Evolutionary conservation across 371 early-diverging fungal genomes (phyloP).

Genomic region (Mycotypha africana): DNA sequence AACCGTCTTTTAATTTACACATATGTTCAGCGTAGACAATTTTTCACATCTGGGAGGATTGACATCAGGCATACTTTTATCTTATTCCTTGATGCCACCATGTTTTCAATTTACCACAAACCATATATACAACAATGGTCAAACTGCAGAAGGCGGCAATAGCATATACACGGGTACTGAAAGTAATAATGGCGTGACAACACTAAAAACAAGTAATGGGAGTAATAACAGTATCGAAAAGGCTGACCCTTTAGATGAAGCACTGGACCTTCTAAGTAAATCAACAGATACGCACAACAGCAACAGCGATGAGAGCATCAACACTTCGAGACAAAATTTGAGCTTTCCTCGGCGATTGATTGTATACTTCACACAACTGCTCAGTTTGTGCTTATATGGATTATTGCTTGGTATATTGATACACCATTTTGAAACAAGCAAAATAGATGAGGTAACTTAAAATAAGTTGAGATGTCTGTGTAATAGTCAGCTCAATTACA

Average conservation of each 20-base stretch:
- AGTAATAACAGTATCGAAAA: too few species aligned
- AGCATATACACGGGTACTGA: too few species aligned
- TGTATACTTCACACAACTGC: not conserved
- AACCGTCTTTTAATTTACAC: not conserved
- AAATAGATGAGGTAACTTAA: conserved; percentile 6
- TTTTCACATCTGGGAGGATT: conserved; percentile 38
- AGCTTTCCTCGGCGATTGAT: too few species aligned
- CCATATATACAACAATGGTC: too few species aligned
- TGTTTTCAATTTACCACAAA: too few species aligned
- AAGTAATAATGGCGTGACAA: too few species aligned
- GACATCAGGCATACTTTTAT: conserved; percentile 20
- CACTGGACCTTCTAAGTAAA: too few species aligned
- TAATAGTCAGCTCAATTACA: not conserved
- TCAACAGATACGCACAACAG: not conserved
- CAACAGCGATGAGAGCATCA: too few species aligned
- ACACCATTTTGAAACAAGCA: conserved; percentile 3
- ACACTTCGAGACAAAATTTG: too few species aligned
- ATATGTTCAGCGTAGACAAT: conserved; percentile 14
- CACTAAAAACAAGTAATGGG: too few species aligned
- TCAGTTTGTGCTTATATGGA: conserved; percentile 1
- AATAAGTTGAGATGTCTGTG: not conserved
- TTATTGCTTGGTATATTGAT: conserved; percentile 2
- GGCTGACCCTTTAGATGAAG: too few species aligned
- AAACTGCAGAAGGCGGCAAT: too few species aligned
- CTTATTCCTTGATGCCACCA: conserved; percentile 1